A percentile compares a stretch with the other conserved stretches of the same genome.
Evolutionary conservation across 305 asterid genomes (phyloP).

Genomic region (Solanum aculeatissimum): DNA sequence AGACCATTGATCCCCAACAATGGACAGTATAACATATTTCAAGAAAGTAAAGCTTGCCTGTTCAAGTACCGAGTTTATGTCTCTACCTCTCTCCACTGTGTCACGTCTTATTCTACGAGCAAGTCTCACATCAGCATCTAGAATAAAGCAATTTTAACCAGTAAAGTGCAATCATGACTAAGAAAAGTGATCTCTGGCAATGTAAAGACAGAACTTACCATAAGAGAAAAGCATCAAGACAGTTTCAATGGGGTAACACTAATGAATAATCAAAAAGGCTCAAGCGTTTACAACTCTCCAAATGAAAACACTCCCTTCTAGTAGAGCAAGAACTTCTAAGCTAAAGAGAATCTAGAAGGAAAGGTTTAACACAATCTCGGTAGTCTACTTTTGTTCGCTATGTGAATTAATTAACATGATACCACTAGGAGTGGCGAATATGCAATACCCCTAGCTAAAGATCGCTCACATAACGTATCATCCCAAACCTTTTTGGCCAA

Average conservation of each 20-base stretch:
- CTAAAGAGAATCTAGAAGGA: not conserved
- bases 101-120: conserved; percentile 99
- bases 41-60: conserved; percentile 47
- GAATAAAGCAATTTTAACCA: conserved; percentile 7
- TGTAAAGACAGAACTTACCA: not conserved
- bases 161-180: not conserved
- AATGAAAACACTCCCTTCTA: not conserved
- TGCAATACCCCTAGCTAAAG: no score
- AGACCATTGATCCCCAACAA: not conserved
- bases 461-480: no score
- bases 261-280: not conserved
- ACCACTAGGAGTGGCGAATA: no score
- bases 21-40: not conserved
- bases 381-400: not conserved
- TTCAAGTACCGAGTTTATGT: conserved; percentile 86
- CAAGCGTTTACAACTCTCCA: not conserved
- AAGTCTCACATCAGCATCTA: conserved; percentile 96
- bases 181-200: not conserved
- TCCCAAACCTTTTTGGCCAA: no score
- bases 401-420: not conserved
- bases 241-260: not conserved
- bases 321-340: not conserved
- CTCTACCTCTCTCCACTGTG: conserved; percentile 95
- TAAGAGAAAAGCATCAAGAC: not conserved
- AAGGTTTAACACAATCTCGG: not conserved